Evolutionary conservation across 768 basidiomycete species (phyloP).

Genomic region (Psilocybe cubensis): DNA sequence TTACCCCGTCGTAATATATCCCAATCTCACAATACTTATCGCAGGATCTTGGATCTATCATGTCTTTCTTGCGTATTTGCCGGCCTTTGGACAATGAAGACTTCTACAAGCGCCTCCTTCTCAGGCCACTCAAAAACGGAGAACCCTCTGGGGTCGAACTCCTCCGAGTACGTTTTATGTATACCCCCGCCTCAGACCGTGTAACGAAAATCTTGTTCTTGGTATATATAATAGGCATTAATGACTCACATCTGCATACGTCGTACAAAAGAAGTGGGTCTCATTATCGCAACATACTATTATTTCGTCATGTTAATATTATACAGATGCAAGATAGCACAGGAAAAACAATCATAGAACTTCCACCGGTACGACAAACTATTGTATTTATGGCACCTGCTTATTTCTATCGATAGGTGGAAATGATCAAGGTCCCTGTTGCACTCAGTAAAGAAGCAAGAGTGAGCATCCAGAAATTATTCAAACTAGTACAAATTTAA

Average conservation of each 20-base stretch:
- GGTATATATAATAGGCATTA: slow-evolving; percentile 53
- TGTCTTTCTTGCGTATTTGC: slow-evolving; percentile 87
- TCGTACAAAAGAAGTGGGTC: slow-evolving; percentile 75
- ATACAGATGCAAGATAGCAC: slow-evolving; percentile 80
- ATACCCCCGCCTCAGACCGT: slow-evolving; percentile 11
- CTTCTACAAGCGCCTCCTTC: slow-evolving; percentile 77
- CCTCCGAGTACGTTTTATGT: slow-evolving; percentile 56
- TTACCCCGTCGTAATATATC: neutral
- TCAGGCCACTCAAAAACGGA: slow-evolving; percentile 78
- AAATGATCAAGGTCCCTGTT: slow-evolving; percentile 77
- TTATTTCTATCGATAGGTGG: slow-evolving; percentile 51
- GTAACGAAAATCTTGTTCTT: neutral
- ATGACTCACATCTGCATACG: slow-evolving; percentile 83
- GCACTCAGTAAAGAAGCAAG: slow-evolving; percentile 64
- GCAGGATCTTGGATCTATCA: slow-evolving; percentile 87
- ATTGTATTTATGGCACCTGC: neutral
- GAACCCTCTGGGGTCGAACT: slow-evolving; percentile 70
- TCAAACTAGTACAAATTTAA: neutral
- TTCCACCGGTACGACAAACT: slow-evolving; percentile 61
- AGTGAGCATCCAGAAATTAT: slow-evolving; percentile 39
- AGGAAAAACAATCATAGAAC: slow-evolving; percentile 72
- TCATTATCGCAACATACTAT: neutral
- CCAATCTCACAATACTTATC: neutral
- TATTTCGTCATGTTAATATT: neutral
- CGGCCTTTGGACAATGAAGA: slow-evolving; percentile 82